Percentiles rank a stretch among this genome's conserved stretches.
phyloP scores from a whole-genome alignment of 176 grass and related monocot genomes.

The Puccinellia tenuiflora region DNA sequence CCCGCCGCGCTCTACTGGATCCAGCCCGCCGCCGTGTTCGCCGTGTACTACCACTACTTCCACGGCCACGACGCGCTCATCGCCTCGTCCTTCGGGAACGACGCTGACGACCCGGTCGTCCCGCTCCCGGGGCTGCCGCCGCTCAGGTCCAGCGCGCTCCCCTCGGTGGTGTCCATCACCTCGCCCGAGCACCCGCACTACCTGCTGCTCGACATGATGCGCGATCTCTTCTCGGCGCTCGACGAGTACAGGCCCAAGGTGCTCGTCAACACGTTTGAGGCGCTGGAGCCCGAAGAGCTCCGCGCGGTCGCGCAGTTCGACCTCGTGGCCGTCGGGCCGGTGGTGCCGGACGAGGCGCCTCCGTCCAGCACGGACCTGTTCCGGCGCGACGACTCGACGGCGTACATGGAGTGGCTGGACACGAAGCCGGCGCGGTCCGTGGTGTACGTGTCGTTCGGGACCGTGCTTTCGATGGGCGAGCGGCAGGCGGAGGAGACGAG shows the following conservation, averaged over 20 bases:
- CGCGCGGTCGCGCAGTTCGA: neutral
- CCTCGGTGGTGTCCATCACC: constrained; percentile 12
- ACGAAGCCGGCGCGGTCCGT: constrained; percentile 42
- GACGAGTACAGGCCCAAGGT: constrained; percentile 21
- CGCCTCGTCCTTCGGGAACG: neutral
- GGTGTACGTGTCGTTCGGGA: constrained; percentile 59
- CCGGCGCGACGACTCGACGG: neutral
- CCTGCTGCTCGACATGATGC: neutral
- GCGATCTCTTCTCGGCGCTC: neutral
- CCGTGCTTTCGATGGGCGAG: constrained; percentile 1
- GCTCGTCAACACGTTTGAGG: constrained; percentile 47
- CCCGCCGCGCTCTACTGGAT: constrained; percentile 36
- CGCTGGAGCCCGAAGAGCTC: constrained; percentile 25
- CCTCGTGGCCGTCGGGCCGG: constrained; percentile 29
- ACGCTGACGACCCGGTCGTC: neutral
- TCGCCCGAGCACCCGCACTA: neutral
- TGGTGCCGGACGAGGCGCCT: neutral
- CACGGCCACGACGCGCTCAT: constrained; percentile 31
- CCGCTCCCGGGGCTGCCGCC: constrained; percentile 19
- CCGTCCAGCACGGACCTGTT: neutral
- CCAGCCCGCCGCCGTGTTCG: constrained; percentile 36
- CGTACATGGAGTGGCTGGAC: constrained; percentile 47
- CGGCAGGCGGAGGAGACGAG: constrained; percentile 37
- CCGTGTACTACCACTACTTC: constrained; percentile 48
- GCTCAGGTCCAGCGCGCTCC: constrained; percentile 19